These are phyloP conservation scores for Oryza meyeriana DNA, from an alignment of 176 grass and related monocot genomes.

Conservation along the genomic window DNA sequence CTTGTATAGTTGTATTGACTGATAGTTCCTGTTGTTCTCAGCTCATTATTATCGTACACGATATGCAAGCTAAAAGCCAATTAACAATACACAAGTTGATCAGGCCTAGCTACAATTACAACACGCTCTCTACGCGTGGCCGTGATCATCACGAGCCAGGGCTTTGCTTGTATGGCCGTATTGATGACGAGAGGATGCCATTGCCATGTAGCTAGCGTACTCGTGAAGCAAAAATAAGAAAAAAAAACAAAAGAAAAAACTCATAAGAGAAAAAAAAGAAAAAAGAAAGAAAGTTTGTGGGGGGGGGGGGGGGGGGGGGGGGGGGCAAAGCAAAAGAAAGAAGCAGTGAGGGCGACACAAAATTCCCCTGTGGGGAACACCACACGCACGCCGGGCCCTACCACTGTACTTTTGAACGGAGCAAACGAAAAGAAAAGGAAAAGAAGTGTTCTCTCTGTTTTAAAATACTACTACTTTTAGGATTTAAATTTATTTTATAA, in stretches of 20 bases:
- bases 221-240: slow-evolving; percentile 1
- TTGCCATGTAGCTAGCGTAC: slow-evolving; percentile 14
- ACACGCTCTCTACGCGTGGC: not conserved
- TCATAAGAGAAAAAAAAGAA: no score
- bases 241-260: not conserved
- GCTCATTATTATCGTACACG: not conserved
- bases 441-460: no score
- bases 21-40: not conserved
- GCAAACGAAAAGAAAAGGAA: not conserved
- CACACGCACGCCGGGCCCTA: not conserved
- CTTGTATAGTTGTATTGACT: not conserved
- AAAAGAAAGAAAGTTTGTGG: no score
- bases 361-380: slow-evolving; percentile 28
- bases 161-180: not conserved
- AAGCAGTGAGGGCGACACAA: slow-evolving; percentile 8
- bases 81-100: not conserved
- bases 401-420: not conserved
- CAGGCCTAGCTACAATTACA: not conserved
- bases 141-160: not conserved
- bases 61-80: not conserved
- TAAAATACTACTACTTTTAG: no score
- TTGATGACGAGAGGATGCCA: not conserved
- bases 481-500: no score
- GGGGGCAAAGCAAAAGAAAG: slow-evolving; percentile 12
- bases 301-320: no score